These are phyloP conservation scores for Coemansia sp. DNA, from an alignment of 192 early-diverging fungal species.

Conservation along the genomic window DNA sequence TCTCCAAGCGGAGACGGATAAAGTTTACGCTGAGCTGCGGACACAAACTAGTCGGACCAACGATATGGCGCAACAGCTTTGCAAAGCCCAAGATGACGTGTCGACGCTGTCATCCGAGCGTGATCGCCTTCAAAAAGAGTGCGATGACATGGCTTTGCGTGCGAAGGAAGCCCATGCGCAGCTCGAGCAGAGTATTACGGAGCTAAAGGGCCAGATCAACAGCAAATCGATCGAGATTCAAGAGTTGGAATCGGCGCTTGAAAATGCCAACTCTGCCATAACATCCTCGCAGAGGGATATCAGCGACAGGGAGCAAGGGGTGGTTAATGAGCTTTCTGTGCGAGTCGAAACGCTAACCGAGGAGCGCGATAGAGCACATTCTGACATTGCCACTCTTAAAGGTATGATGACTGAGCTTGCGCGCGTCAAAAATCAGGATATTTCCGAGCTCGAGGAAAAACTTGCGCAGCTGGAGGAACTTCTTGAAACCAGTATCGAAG, in stretches of 20 bases:
- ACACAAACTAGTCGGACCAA: not conserved
- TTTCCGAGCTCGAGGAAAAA: slow-evolving; percentile 25
- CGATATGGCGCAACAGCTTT: not conserved
- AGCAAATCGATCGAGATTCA: slow-evolving; percentile 26
- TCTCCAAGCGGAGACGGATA: not conserved
- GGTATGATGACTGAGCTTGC: slow-evolving; percentile 52
- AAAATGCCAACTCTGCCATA: slow-evolving; percentile 21
- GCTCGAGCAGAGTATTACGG: slow-evolving; percentile 33
- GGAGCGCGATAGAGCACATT: slow-evolving; percentile 25
- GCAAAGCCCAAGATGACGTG: not conserved
- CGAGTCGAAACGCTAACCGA: slow-evolving; percentile 13
- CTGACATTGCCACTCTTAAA: slow-evolving; percentile 33
- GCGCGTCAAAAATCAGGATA: slow-evolving; percentile 42
- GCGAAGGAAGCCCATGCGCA: slow-evolving; percentile 20
- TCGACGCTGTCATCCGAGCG: slow-evolving; percentile 4
- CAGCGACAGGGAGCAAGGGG: not conserved
- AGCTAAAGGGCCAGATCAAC: slow-evolving; percentile 21
- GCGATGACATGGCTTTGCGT: slow-evolving; percentile 13
- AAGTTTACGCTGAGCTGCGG: not conserved
- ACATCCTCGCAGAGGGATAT: not conserved
- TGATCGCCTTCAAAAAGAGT: slow-evolving; percentile 13
- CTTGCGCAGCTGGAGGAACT: slow-evolving; percentile 21
- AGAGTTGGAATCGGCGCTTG: slow-evolving; percentile 32
- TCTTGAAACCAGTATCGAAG: slow-evolving; percentile 28
- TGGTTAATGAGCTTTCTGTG: slow-evolving; percentile 4